Evolutionary conservation across 176 grass and related monocot species (phyloP), one percentile per base, ranked within the genome.

Genomic region (Raddia guianensis): DNA sequence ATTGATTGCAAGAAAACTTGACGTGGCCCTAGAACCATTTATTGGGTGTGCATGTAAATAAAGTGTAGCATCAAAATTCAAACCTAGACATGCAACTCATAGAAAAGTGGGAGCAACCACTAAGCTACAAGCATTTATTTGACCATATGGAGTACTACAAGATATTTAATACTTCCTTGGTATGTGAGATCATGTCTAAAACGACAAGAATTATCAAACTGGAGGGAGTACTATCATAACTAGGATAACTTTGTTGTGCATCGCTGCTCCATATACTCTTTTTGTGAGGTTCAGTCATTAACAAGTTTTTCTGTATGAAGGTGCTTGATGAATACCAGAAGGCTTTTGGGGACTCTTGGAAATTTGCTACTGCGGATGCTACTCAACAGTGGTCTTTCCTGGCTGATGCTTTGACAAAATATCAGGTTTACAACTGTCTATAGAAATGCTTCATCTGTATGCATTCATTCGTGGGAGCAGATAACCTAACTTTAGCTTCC

Each of bases 241-340:
- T 34, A 40, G 48, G 35, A 16, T 72, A 66, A 83, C 12, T 54
- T 53, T 65, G 13, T n/a, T 55, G 49, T 18, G 49, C 70, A 57
- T 12, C 35, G 46, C 49, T 56, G 74, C 37, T 10, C 0, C 27
- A 27, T 75, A 45, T 14, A 56, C 12, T 72, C 37, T 35, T 37
- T 71, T 82, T 56, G 1, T 67, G 35, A 61, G 48, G 68, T 66
- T 53, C 48, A 63, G 12, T 73, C 54, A 32, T 63, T 16, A 16
- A 68, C 74, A 58, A 19, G 46, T 55, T 70, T 34, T 77, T 81
- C 78, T 70, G 27, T 63, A 33, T 93, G 78, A 82, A 99, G 97
- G 93, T 99, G 52, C 86, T 99, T 74, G 97, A 99, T 77, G 97
- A 99, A 88, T 99, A 99, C 87, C 93, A 96, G 77, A 99, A 99